phyloP scores from a whole-genome alignment of 2,329 filamentous ascomycete genomes.

The Botryotinia globosa region DNA sequence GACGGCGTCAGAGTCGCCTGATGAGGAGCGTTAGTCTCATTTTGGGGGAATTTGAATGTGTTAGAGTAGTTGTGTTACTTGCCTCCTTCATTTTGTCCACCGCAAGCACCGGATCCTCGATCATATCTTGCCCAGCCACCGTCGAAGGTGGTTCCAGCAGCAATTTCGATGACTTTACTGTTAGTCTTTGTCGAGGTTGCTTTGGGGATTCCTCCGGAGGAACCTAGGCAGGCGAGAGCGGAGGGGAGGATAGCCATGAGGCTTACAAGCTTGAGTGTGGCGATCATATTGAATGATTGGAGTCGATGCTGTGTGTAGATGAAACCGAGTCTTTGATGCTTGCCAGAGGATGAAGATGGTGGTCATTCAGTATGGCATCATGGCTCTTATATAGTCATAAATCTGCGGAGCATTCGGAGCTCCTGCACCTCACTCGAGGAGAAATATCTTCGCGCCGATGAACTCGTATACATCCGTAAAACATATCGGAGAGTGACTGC shows the following conservation, averaged over 20 bases:
- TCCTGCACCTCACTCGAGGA: neutral
- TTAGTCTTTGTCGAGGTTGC: conserved; percentile 9
- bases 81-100: neutral
- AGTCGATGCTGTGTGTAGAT: neutral
- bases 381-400: neutral
- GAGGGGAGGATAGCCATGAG: neutral
- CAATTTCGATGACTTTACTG: neutral
- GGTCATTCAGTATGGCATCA: neutral
- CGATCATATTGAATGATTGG: neutral
- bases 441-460: neutral
- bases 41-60: neutral
- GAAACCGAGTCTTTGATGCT: neutral
- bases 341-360: neutral
- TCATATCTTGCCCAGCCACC: neutral
- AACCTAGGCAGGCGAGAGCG: neutral
- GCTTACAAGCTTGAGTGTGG: neutral
- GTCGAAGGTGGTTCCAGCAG: neutral
- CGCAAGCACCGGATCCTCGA: conserved; percentile 5
- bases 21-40: neutral
- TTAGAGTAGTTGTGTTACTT: neutral
- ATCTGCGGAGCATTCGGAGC: neutral
- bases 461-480: neutral
- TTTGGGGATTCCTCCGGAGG: neutral
- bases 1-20: neutral
- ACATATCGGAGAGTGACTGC: too few species aligned